Base-by-base conservation (phyloP, 345 rosid species). In the Gossypium raimondii region DNA sequence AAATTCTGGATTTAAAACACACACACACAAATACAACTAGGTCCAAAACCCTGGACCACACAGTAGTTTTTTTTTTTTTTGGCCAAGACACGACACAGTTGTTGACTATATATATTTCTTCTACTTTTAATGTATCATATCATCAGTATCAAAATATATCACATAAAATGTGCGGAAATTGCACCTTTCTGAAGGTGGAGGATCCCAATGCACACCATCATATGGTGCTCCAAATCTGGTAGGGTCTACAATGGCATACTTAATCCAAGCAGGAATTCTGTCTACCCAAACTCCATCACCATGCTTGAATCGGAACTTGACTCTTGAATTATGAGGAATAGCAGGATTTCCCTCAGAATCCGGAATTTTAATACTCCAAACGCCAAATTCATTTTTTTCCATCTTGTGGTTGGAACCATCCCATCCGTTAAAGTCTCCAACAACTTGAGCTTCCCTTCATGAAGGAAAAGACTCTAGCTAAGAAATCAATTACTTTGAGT, bases 401-500 rank as follows among this genome's bases (percentile, higher is more conserved):
- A 91, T 89, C 74, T 18, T 77, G 82, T 91, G 97, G 74, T 86
- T 86, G 51, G 89, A 86, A 48, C 97, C 93, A 71, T 89, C 82
- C 97, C 93, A 91, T 72, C 87, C 92, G 83, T 91, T 91, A 75
- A 91, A 91, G 80, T 91, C 97, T 51, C 97, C 97, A 70, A 87
- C 75, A 77, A 91, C 25, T 77, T 89, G 84, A 29, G 97, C 97
- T 81, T 89, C 97, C 89, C 97, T 91, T 59, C 72, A 75, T 66
- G 48, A 63, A 45, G 77, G 61, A 70, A 63, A 20, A 76, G 29
- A 62, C 75, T 64, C 45, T 57, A 72, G 52, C 60, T 27, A 69
- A 71, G 75, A 20, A 78, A 56, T 67, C 67, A 75, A 65, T 53
- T 51, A 66, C 41, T 56, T 45, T 62, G 14, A 66, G 29, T 11